Evolutionary conservation across 1,139 yeast species (phyloP).

Genomic region (Kodamaea ohmeri): DNA sequence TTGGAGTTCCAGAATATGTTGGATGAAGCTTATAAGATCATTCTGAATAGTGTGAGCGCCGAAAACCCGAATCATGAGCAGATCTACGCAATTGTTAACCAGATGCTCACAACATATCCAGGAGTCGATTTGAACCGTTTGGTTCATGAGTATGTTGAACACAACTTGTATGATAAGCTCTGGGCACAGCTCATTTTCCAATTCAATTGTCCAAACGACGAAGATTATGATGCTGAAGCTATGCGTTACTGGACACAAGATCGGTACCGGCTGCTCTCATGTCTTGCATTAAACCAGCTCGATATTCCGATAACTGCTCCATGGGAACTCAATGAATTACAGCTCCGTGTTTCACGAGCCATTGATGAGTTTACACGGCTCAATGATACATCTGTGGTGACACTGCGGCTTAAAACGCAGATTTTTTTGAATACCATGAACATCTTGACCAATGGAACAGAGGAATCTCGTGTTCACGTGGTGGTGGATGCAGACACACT

Average conservation of each 20-base stretch:
- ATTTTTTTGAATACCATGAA: constrained; percentile 55
- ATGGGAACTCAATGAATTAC: constrained; percentile 41
- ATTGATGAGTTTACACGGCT: constrained; percentile 53
- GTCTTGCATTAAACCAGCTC: constrained; percentile 69
- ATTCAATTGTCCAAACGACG: constrained; percentile 32
- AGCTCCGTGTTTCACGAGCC: constrained; percentile 52
- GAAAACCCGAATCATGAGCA: constrained; percentile 39
- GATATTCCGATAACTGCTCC: constrained; percentile 52
- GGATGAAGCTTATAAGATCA: constrained; percentile 37
- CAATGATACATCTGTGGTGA: constrained; percentile 41
- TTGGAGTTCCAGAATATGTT: constrained; percentile 35
- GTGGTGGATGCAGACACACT: constrained; percentile 79
- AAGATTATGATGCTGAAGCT: constrained; percentile 32
- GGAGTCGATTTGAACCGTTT: constrained; percentile 52
- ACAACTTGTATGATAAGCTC: constrained; percentile 59
- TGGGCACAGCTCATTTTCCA: constrained; percentile 54
- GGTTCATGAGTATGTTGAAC: constrained; percentile 69
- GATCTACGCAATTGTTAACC: constrained; percentile 31
- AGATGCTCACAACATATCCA: constrained; percentile 36
- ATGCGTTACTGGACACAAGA: constrained; percentile 27
- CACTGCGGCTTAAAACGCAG: constrained; percentile 53
- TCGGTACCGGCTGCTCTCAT: constrained; percentile 41
- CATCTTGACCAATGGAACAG: constrained; percentile 37
- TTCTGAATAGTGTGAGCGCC: constrained; percentile 41
- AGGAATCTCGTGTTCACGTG: constrained; percentile 17